Percentiles rank a stretch among this genome's conserved stretches.
phyloP scores from a whole-genome alignment of 495 filamentous ascomycete species.

The Tuber borchii region DNA sequence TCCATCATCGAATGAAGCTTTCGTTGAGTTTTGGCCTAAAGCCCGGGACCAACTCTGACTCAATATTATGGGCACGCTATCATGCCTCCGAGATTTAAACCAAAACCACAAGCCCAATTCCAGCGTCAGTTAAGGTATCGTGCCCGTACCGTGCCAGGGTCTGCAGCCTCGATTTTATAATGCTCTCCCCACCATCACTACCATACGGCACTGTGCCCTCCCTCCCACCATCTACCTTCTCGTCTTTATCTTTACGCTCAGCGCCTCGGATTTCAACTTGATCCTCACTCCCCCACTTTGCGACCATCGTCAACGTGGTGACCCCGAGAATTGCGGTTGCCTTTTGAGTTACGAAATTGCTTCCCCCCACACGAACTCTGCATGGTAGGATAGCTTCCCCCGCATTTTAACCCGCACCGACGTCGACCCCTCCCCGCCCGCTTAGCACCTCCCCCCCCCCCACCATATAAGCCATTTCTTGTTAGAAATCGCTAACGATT shows the following conservation, averaged over 20 bases:
- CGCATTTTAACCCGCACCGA: slow-evolving; percentile 4
- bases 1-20: background rate
- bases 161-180: background rate
- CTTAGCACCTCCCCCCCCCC: background rate
- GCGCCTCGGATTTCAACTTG: background rate
- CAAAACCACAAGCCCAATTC: background rate
- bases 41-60: background rate
- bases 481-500: slow-evolving; percentile 6
- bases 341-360: background rate
- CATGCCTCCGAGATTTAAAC: background rate
- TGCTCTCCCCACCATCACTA: background rate
- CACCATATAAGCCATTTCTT: slow-evolving; percentile 4
- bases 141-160: background rate
- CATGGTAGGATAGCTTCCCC: slow-evolving; percentile 20
- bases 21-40: background rate
- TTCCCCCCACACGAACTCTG: slow-evolving; percentile 17
- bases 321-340: slow-evolving; percentile 11
- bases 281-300: slow-evolving; percentile 16
- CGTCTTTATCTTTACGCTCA: background rate
- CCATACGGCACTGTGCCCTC: background rate
- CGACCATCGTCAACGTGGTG: slow-evolving; percentile 16
- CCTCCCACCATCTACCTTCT: background rate
- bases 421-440: background rate
- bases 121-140: background rate
- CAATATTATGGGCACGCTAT: background rate